Evolutionary conservation across 805 yeast species (phyloP), one percentile per base, ranked within the genome.

Genomic region (Jamesozyma rosinii): DNA sequence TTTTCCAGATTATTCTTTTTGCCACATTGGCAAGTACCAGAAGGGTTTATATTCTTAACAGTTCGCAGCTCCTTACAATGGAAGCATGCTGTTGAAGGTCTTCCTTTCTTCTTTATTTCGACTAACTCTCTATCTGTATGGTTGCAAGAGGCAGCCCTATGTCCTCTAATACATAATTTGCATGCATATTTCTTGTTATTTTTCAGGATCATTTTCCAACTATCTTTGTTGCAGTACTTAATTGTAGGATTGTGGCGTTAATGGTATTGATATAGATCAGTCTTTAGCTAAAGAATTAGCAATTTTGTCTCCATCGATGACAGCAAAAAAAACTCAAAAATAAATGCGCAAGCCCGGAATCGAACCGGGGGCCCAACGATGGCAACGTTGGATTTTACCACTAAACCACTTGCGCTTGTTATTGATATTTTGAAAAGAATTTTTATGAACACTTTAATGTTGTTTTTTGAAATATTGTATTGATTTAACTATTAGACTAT

Each of bases 101-200:
- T 71, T 2, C 98, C 98, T 60, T 89, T 92, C 22, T 94, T 95
- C 59, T 89, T 90, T 61, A 90, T 88, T 83, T 83, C 82, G 56
- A 83, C 79, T 52, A 90, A 68, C 3, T 92, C 92, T 57, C 86
- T 85, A 52, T 92, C 95, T 0, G 88, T 77, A 61, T 90, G 98
- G 34, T 81, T 78, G 64, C 98, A 90, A 2, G 92, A 77, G 1
- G 96, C 83, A 36, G 88, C 97, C 40, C 97, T 70, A 58, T 90
- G 98, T 37, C 98, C 98, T 45, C 97, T 73, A 38, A 90, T 89
- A 64, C 98, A 90, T 48, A 95, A 68, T 50, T 87, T 95, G 62
- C 98, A 90, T 46, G 98, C 97, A 65, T 88, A 90, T 61, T 92
- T 90, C 49, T 83, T 81, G 34, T 96, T 96, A 55, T 88, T 84